Base-by-base conservation (phyloP, 345 rosid genomes). In the Rhizophora mangle region DNA sequence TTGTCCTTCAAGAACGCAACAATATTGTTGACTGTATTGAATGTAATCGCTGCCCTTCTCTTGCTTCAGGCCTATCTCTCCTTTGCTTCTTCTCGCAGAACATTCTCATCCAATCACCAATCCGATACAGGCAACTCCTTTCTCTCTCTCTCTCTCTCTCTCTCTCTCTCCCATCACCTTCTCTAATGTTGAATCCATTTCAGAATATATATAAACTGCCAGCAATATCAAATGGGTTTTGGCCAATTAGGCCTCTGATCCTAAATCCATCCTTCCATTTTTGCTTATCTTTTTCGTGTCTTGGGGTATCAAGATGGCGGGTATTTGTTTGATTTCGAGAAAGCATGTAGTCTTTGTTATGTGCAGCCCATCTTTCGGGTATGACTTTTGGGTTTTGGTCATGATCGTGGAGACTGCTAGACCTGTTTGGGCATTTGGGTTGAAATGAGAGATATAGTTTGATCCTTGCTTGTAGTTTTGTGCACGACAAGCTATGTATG, bases 1-100 rank as follows among this genome's bases (percentile, higher is more conserved):
- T 80, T 93, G 64, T 88, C 97, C 18, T 91, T 88, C 83, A 91
- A 86, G 82, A 89, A 79, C 82, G 96, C 89, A 0, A 93, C 97
- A 55, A 85, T 93, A 32, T 68, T 80, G 21, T 67, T 91, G 62
- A 86, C 89, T 20, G 46, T 84, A 37, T 37, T 93, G 70, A 93
- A 93, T 54, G 30, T 90, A 16, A 5, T 85, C 75, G 74, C 72
- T 30, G 87, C 72, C 62, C 83, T 93, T 52, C 70, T 84, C 74
- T 68, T 89, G 78, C 92, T 93, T 53, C 97, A 76, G 37, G 79
- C 83, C 24, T 85, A 82, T 64, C 82, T 89, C 80, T 77, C 78
- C 64, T 75, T 86, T 8, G 68, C 87, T 31, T 78, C 88, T 36
- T 58, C 87, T 27, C 86, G 80, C 49, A 63, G 71, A 31, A 58